Percentiles rank a stretch among this genome's conserved stretches.
Conservation (phyloP, 768 basidiomycete genomes). For the Leucogyrophana mollusca region DNA sequence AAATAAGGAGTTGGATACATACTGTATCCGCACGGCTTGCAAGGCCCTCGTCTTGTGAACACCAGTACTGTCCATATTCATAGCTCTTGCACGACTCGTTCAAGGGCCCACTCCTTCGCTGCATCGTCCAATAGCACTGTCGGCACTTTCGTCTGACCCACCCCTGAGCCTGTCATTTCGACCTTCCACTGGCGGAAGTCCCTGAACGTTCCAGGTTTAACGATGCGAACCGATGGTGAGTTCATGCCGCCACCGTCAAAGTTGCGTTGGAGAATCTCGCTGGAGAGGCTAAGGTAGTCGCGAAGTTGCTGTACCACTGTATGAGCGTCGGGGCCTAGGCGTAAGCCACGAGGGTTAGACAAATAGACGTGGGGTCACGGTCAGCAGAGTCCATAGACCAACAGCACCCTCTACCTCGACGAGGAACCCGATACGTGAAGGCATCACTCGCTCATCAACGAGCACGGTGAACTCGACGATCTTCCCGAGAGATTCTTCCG, state of each 20-base stretch:
- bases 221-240: constrained; percentile 15
- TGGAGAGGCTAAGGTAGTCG: constrained; percentile 3
- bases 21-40: too few species aligned
- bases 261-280: not conserved
- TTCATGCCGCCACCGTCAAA: not conserved
- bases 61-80: too few species aligned
- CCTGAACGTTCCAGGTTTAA: constrained; percentile 15
- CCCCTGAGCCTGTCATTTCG: constrained; percentile 7
- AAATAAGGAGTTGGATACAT: too few species aligned
- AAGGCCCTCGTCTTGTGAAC: too few species aligned
- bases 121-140: constrained; percentile 14
- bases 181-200: constrained; percentile 15
- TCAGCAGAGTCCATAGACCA: too few species aligned
- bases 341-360: too few species aligned
- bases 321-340: not conserved
- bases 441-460: constrained; percentile 4
- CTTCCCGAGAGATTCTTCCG: not conserved
- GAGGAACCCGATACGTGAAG: constrained; percentile 2
- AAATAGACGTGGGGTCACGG: too few species aligned
- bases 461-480: not conserved
- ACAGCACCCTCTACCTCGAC: not conserved
- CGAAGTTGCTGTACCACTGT: not conserved
- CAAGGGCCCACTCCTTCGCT: constrained; percentile 13
- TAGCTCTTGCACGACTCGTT: constrained; percentile 8
- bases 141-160: constrained; percentile 16